Base-by-base conservation (phyloP, 2,329 filamentous ascomycete genomes). In the Paecilomyces niveus region DNA sequence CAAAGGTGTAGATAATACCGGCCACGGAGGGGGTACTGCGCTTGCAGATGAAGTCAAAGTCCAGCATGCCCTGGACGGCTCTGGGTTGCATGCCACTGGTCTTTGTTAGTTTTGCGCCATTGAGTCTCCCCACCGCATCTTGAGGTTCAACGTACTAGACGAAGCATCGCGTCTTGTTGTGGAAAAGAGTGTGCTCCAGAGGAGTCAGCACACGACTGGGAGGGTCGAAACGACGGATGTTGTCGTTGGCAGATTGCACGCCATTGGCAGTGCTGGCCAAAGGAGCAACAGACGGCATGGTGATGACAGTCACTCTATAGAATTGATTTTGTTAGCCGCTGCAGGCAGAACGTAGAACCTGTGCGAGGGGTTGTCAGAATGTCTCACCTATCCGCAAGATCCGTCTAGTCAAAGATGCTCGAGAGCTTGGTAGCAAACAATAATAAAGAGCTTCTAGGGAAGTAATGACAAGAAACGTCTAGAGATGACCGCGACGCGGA, bases 11-110 rank as follows among this genome's bases (percentile, higher is more conserved):
- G 85, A 99, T 97, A 81, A 99, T 97, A 76, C 92, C 94, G 67
- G 94, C 94, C 60, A 99, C 94, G 59, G 94, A 99, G 65, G 94
- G 94, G 61, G 90, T 95, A 75, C 87, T 85, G 72, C 94, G 90
- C 87, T 97, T 97, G 92, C 94, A 99, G 82, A 99, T 99, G 85
- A 97, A 99, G 84, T 99, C 94, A 78, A 99, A 99, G 80, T 99
- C 94, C 76, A 99, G 89, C 89, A 92, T 92, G 76, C 89, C 89
- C 81, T 92, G 89, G 67, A 92, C 89, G 69, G 90, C 89, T 78
- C 92, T 88, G 74, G 94, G 93, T 83, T 99, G 94, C 74, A 99
- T 90, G 78, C 94, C 94, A 81, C 84, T 87, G 70, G 10, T 33
- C 54, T 39, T 39, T 53, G 68, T 77, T 61, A 76, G 72, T 54